Base-by-base conservation (phyloP, 805 yeast species). In the Myxozyma udenii region DNA sequence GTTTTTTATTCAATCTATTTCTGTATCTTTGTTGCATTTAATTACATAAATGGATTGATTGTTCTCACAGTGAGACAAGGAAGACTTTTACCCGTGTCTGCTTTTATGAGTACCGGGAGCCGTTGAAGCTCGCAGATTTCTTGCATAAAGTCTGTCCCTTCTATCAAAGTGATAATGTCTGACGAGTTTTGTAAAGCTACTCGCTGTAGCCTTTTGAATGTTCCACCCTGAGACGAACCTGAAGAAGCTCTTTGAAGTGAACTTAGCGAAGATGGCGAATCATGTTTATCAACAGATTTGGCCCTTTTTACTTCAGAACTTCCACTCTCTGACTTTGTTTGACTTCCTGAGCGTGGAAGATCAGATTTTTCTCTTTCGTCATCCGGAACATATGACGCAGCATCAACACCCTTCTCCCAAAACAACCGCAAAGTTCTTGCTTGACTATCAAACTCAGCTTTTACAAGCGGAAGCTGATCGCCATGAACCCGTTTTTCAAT, bases 401-500 rank as follows among this genome's bases (percentile, higher is more conserved):
- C 79, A 67, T 91, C 97, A 48, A 85, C 79, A n/a, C 90, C 91
- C 46, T 80, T 81, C 68, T 88, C 95, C 98, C 98, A 91, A 65
- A 79, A 88, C 44, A 91, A 73, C 66, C 91, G 96, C 63, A 91
- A 74, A 7, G 81, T 70, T 41, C 87, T 77, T 37, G 77, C 72
- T 16, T 66, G 63, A 65, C 84, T 85, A 67, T 87, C 90, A 67
- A 85, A 93, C 68, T 93, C 98, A 3, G 97, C 98, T 68, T 89
- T 90, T 22, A 80, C 80, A 57, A 91, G 74, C 9, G 98, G 98
- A 50, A 93, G 74, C 70, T 93, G 98, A 70, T 93, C 98, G 24
- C 98, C 97, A 65, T 93, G 98, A 21, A 90, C 96, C 64, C 97
- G 78, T 69, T 90, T 90, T 66, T 90, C 97, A 62, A 90, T 85